phyloP scores from a whole-genome alignment of 129 eudicot species.

The Helianthus tuberosus region DNA sequence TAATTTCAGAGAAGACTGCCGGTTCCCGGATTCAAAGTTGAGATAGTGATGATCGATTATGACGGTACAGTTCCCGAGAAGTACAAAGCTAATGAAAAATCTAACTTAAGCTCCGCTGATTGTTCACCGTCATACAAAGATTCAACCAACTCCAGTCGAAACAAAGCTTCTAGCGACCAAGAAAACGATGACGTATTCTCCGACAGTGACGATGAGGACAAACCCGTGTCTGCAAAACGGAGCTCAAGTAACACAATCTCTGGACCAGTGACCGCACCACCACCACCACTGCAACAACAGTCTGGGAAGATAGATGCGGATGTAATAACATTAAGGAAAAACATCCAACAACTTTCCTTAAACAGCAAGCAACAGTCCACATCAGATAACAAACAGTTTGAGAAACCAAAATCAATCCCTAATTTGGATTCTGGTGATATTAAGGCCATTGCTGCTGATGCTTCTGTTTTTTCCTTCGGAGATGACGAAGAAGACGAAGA shows the following conservation, averaged over 20 bases:
- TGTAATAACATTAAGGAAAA: conserved; percentile 27
- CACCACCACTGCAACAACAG: conserved; percentile 9
- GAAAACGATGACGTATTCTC: conserved; percentile 80
- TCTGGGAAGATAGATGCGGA: conserved; percentile 31
- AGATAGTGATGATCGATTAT: conserved; percentile 83
- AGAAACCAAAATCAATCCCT: conserved; percentile 32
- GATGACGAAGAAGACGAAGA: conserved; percentile 84
- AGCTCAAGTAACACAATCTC: conserved; percentile 30
- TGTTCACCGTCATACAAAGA: conserved; percentile 37
- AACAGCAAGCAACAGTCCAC: conserved; percentile 38
- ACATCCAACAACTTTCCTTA: conserved; percentile 51
- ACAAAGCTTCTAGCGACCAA: conserved; percentile 42
- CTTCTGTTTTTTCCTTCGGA: conserved; percentile 94
- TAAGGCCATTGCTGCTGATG: conserved; percentile 97
- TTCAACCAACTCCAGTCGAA: conserved; percentile 31
- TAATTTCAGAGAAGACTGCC: conserved; percentile 77
- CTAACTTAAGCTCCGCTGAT: conserved; percentile 37
- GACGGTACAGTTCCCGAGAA: conserved; percentile 61
- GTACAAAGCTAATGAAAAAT: conserved; percentile 32
- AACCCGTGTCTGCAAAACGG: conserved; percentile 32
- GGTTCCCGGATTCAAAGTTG: conserved; percentile 85
- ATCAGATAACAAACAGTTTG: conserved; percentile 19
- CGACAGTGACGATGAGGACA: conserved; percentile 78
- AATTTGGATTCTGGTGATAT: conserved; percentile 65
- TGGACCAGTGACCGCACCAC: conserved; percentile 27